Percentiles rank a stretch among this genome's conserved stretches.
Evolutionary conservation across 345 rosid species (phyloP).

Genomic region (Eucalyptus curtisii): DNA sequence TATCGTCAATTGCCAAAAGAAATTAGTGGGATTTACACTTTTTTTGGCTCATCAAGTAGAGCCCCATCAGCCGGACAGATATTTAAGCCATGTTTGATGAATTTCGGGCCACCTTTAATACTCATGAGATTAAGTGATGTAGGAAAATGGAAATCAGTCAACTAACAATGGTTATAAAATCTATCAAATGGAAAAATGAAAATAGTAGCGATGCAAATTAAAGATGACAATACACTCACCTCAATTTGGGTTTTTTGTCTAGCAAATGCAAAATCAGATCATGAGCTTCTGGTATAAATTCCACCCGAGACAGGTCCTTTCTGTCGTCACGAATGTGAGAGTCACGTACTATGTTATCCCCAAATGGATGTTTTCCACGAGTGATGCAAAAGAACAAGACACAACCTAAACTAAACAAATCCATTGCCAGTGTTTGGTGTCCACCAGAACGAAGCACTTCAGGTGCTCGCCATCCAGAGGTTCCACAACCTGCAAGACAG

Average conservation of each 20-base stretch:
- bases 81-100: neutral
- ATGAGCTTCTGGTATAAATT: conserved; percentile 57
- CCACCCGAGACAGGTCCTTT: conserved; percentile 45
- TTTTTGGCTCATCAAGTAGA: neutral
- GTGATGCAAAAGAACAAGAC: neutral
- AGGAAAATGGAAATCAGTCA: neutral
- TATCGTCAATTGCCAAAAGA: neutral
- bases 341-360: conserved; percentile 75
- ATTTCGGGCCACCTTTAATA: neutral
- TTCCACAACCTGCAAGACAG: neutral
- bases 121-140: neutral
- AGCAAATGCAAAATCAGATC: conserved; percentile 53
- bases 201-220: neutral
- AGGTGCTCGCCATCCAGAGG: conserved; percentile 62
- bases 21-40: neutral
- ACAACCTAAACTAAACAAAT: conserved; percentile 41
- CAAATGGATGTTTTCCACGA: neutral
- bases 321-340: conserved; percentile 45
- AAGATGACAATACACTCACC: neutral
- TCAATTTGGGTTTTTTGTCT: conserved; percentile 1
- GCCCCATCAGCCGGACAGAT: neutral
- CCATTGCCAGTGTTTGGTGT: conserved; percentile 78
- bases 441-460: conserved; percentile 70
- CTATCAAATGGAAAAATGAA: neutral
- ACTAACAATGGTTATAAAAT: no score